Evolutionary conservation across 2,329 filamentous ascomycete species (phyloP), one percentile per base, ranked within the genome.

Genomic region (Verticillium albo-atrum): DNA sequence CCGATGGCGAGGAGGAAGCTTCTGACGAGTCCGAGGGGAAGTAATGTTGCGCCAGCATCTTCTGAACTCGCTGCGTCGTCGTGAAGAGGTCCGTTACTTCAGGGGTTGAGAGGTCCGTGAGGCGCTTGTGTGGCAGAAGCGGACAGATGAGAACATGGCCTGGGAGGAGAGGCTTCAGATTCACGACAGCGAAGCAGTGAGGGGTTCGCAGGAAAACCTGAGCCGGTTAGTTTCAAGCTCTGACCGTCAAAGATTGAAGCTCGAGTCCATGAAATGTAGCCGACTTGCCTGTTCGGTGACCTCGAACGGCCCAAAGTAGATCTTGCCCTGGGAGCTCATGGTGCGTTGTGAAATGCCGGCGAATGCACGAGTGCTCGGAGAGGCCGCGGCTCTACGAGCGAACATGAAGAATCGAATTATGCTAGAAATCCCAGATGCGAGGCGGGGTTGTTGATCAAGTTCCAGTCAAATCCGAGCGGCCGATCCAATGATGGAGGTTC

Each of bases 121-220:
- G 82, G 55, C 91, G 90, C 54, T 82, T 84, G 65, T 92, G 89
- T 28, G 79, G 76, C 34, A 81, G 81, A 23, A 85, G 82, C 0
- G 95, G 92, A 65, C 90, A 97, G 62, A 99, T 85, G 32, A 99
- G 89, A 62, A 98, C 89, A 77, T 99, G 95, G 60, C 95, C 95
- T 0, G 93, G 92, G 2, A 97, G 83, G 37, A 99, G 85, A 26
- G 95, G 95, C 76, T 97, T 97, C 72, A 98, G 86, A 77, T 99
- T 99, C 60, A 98, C 93, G 63, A 98, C 82, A 58, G 91, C 92
- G 77, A 92, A 97, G 66, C 89, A 91, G 68, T 89, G 82, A 1
- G 84, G 81, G 1, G 93, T 96, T 65, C 82, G 81, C 74, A 96
- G 85, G 79, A 98, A 98, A 78, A 97, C 91, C 90, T 97, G 66